Conservation (phyloP, 2,329 filamentous ascomycete species). For the Seiridium cupressi region DNA sequence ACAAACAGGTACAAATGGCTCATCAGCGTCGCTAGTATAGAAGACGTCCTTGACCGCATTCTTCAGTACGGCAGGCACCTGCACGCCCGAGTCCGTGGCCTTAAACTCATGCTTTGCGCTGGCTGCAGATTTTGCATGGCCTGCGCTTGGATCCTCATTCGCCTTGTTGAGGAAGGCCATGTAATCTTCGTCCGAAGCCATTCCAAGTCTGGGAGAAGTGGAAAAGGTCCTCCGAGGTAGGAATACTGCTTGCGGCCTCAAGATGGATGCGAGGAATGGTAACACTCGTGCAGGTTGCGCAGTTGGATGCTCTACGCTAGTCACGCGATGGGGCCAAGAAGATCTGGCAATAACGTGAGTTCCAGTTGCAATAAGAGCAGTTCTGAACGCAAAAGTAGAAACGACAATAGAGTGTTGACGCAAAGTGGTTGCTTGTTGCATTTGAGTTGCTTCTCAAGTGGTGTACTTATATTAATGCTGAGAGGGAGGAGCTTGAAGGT, state of each 20-base stretch:
- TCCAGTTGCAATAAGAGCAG: neutral
- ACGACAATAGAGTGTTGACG: neutral
- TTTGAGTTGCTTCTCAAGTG: neutral
- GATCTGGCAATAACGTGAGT: neutral
- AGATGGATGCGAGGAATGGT: neutral
- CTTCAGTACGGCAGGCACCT: conserved; percentile 59
- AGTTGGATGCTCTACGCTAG: neutral
- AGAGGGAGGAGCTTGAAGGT: neutral
- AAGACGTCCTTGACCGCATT: conserved; percentile 54
- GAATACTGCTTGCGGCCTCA: neutral
- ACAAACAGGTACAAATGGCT: conserved; percentile 77
- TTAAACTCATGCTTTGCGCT: conserved; percentile 43
- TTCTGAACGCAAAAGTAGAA: neutral
- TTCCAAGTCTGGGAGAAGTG: conserved; percentile 32
- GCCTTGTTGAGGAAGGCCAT: conserved; percentile 83
- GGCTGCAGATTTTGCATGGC: conserved; percentile 34
- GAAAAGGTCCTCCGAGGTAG: conserved; percentile 10
- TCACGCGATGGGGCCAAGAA: too few relatives aligned
- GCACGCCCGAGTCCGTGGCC: conserved; percentile 49
- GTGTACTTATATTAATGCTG: neutral
- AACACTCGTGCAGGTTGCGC: neutral
- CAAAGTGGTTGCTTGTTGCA: neutral
- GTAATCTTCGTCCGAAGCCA: conserved; percentile 81
- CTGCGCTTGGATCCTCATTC: conserved; percentile 72
- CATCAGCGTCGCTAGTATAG: conserved; percentile 81